These are phyloP conservation scores for Xylariaceae sp. DNA, from an alignment of 2,329 filamentous ascomycete genomes.

Conservation along the genomic window DNA sequence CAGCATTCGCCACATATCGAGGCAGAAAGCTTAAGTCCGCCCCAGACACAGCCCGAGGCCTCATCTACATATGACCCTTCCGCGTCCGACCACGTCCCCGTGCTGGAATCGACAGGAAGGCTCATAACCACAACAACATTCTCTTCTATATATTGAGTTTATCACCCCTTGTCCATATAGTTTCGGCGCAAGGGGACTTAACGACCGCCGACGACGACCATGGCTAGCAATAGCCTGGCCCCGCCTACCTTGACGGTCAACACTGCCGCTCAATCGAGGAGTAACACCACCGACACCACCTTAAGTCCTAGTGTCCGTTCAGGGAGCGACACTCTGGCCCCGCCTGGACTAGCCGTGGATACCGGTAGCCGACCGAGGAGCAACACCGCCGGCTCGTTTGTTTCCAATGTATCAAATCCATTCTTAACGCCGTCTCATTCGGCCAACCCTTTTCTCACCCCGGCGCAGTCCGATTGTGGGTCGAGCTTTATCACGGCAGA, in stretches of 20 bases:
- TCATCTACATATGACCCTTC: constrained; percentile 12
- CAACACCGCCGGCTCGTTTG: constrained; percentile 27
- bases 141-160: not conserved
- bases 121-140: not conserved
- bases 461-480: constrained; percentile 31
- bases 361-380: constrained; percentile 30
- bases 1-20: constrained; percentile 11
- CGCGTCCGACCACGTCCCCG: not conserved
- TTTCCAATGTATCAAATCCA: constrained; percentile 33
- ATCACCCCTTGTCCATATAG: not conserved
- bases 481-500: constrained; percentile 29
- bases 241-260: constrained; percentile 30
- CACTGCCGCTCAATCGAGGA: constrained; percentile 27
- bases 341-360: constrained; percentile 29
- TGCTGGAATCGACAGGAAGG: not conserved
- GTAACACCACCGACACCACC: constrained; percentile 16
- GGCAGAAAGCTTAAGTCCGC: constrained; percentile 8
- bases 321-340: constrained; percentile 26
- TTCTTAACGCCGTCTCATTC: constrained; percentile 32
- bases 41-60: constrained; percentile 7
- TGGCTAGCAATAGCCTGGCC: constrained; percentile 29
- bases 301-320: constrained; percentile 26
- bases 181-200: not conserved
- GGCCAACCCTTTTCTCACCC: constrained; percentile 31
- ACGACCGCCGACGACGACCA: constrained; percentile 9